These are phyloP conservation scores for Metschnikowia drakensbergensis DNA, from an alignment of 805 yeast genomes.

Conservation along the genomic window DNA sequence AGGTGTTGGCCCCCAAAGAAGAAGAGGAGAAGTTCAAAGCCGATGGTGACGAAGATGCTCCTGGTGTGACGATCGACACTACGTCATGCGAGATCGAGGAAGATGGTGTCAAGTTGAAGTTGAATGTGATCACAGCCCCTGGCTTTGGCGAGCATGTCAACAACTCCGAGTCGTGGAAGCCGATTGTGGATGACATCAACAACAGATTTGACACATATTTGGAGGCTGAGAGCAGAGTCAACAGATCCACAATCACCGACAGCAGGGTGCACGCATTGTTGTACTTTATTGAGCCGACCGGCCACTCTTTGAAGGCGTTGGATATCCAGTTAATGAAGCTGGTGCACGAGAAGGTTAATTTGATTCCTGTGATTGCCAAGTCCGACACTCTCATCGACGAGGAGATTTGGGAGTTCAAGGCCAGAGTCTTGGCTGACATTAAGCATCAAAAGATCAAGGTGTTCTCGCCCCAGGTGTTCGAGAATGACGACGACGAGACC, in stretches of 20 bases:
- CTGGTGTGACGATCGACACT: conserved; percentile 25
- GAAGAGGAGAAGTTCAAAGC: conserved; percentile 5
- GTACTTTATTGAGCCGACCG: conserved; percentile 96
- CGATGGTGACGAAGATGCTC: conserved; percentile 16
- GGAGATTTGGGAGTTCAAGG: conserved; percentile 74
- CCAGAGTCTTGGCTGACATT: conserved; percentile 73
- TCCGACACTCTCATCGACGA: conserved; percentile 89
- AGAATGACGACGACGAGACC: conserved; percentile 83
- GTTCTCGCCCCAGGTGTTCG: conserved; percentile 75
- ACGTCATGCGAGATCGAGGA: conserved; percentile 59
- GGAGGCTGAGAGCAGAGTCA: conserved; percentile 83
- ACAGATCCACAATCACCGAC: conserved; percentile 68
- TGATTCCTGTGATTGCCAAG: conserved; percentile 93
- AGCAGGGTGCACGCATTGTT: conserved; percentile 88
- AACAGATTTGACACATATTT: conserved; percentile 80
- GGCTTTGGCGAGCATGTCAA: conserved; percentile 92
- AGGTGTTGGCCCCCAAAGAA: conserved; percentile 22
- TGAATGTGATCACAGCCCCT: conserved; percentile 84
- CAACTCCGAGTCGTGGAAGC: conserved; percentile 74
- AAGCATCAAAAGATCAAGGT: conserved; percentile 63
- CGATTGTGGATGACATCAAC: conserved; percentile 87
- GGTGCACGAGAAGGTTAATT: conserved; percentile 85
- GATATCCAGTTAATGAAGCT: conserved; percentile 86
- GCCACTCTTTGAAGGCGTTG: conserved; percentile 84
- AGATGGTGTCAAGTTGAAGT: conserved; percentile 81